Base-by-base conservation (phyloP, 1,139 yeast genomes). In the Keqinozyma sinolaborantium region DNA sequence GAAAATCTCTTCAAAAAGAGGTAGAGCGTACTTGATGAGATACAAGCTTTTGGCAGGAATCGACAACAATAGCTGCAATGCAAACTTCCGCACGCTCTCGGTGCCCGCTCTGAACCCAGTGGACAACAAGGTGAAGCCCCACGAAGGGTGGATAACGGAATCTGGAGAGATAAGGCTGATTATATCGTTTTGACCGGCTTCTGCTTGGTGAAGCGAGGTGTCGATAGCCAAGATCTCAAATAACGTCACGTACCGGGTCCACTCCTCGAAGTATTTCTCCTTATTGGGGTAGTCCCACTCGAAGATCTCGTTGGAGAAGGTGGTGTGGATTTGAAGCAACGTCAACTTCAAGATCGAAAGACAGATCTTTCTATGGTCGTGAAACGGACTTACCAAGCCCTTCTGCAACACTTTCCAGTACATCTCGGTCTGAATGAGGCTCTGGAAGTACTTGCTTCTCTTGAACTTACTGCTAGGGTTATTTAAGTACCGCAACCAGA, bases 191-290 rank as follows among this genome's bases (percentile, higher is more conserved):
- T 75, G 58, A 0, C 95, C 94, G 9, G 88, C 96, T 44, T 81
- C 81, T 0, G 92, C 79, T 55, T 88, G 97, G 48, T 88, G 90
- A 46, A 85, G 61, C 0, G 96, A 84, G 0, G 95, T 81, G 51
- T 88, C 97, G 29, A 88, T 72, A 2, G 88, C 94, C 25, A 86
- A 60, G 30, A 88, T 83, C 49, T 88, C 95, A 43, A 78, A 83
- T 10, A 88, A 59, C 0, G 95, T 84, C 21, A 78, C 67, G 47
- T 67, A 88, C 38, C 86, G 68, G 29, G 75, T 70, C 96, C 96
- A 88, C 28, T 78, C 76, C 11, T 62, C 63, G 23, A 74, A 47
- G 30, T 70, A 64, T 3, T 47, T 44, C 0, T 50, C 48, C 3
- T 46, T 47, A 1, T 61, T 41, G 0, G 45, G 15, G 0, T 45